These are phyloP conservation scores for Penicillium tannophilum DNA, from an alignment of 495 filamentous ascomycete species.

Conservation along the genomic window DNA sequence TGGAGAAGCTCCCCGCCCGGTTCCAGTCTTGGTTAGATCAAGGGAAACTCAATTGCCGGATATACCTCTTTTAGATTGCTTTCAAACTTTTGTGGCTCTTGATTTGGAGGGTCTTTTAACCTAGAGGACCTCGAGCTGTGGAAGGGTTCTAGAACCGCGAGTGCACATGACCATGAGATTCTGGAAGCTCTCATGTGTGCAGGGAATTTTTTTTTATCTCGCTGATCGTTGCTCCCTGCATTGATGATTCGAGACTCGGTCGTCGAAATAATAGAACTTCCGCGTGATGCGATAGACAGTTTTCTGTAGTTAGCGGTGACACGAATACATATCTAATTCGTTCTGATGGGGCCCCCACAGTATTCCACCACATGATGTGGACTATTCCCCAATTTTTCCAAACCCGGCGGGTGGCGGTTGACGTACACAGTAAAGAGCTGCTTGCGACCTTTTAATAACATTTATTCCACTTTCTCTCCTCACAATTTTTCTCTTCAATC, in stretches of 20 bases:
- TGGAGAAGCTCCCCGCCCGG: neutral
- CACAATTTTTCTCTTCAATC: neutral
- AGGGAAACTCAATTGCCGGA: constrained; percentile 1
- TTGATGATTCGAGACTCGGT: neutral
- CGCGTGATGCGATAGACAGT: neutral
- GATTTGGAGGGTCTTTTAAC: neutral
- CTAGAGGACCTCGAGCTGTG: neutral
- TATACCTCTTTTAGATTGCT: neutral
- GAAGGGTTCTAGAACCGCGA: neutral
- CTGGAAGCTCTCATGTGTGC: neutral
- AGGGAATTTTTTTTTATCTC: neutral
- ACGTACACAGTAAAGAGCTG: neutral
- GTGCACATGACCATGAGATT: neutral
- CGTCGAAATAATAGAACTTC: neutral
- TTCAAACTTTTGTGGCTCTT: neutral
- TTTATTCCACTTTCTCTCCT: neutral
- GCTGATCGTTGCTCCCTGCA: neutral
- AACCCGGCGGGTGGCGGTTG: neutral
- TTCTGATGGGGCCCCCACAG: neutral
- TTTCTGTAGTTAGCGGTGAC: neutral
- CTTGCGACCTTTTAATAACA: neutral
- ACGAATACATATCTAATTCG: neutral
- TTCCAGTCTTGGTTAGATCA: neutral
- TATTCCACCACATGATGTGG: neutral
- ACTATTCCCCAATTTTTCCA: neutral